These are phyloP conservation scores for Talaromyces sp. DNA, from an alignment of 2,329 filamentous ascomycete species.

Conservation along the genomic window DNA sequence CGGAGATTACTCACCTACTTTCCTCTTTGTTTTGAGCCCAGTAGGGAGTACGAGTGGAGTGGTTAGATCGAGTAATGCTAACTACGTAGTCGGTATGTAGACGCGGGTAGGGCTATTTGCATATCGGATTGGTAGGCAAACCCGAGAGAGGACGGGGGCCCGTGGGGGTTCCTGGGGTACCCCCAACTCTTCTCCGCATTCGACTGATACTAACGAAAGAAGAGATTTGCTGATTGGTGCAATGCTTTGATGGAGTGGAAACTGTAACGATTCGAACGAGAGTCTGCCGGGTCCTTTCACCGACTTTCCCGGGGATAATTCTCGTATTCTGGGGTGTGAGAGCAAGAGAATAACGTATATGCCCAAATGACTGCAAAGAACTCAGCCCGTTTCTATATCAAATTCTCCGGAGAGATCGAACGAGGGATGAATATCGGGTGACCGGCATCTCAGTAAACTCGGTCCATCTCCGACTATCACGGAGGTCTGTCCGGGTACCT, in stretches of 20 bases:
- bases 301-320: neutral
- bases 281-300: neutral
- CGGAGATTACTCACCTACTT: neutral
- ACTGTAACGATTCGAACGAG: neutral
- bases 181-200: neutral
- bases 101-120: neutral
- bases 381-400: neutral
- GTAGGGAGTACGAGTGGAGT: neutral
- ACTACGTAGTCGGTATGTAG: neutral
- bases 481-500: neutral
- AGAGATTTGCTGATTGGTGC: neutral
- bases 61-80: neutral
- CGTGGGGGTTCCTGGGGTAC: conserved; percentile 1
- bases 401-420: neutral
- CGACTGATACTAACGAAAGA: too few species aligned
- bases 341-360: neutral
- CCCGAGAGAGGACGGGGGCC: neutral
- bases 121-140: neutral
- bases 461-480: neutral
- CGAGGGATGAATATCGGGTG: neutral
- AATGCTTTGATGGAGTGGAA: neutral
- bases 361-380: neutral
- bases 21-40: neutral
- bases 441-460: neutral
- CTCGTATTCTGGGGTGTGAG: neutral